These are phyloP conservation scores for Apophysomyces variabilis DNA, from an alignment of 371 early-diverging fungal species.

Conservation along the genomic window DNA sequence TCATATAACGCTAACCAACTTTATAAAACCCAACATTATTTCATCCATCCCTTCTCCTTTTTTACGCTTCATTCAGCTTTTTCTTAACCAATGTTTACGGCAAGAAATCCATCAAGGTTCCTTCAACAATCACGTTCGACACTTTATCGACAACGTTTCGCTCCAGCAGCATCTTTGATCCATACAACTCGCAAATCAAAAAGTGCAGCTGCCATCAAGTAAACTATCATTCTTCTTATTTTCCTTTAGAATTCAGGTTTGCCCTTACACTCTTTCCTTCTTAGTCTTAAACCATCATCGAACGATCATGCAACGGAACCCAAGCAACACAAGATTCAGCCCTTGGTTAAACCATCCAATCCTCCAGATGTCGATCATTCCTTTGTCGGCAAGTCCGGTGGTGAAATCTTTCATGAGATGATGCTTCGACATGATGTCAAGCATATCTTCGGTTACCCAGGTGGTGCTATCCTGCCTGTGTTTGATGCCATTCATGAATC, in stretches of 20 bases:
- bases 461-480: constrained; percentile 96
- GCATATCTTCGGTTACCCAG: constrained; percentile 96
- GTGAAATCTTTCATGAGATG: constrained; percentile 98
- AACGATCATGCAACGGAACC: constrained; percentile 12
- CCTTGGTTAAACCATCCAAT: constrained; percentile 26
- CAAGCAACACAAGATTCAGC: constrained; percentile 22
- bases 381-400: constrained; percentile 96
- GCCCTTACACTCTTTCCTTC: neutral
- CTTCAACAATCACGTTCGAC: constrained; percentile 14
- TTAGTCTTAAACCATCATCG: constrained; percentile 17
- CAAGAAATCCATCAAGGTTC: constrained; percentile 30
- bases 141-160: constrained; percentile 14
- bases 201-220: constrained; percentile 22
- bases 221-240: neutral
- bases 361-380: constrained; percentile 44
- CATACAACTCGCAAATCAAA: constrained; percentile 32
- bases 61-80: constrained; percentile 2
- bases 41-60: constrained; percentile 5
- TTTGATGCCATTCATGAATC: constrained; percentile 97
- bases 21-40: neutral
- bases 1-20: constrained; percentile 1
- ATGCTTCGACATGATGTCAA: constrained; percentile 93
- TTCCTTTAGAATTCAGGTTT: neutral
- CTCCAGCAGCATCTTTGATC: constrained; percentile 30
- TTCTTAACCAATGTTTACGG: constrained; percentile 13